Evolutionary conservation across 768 basidiomycete genomes (phyloP).

Genomic region (Rubroboletus satanas): DNA sequence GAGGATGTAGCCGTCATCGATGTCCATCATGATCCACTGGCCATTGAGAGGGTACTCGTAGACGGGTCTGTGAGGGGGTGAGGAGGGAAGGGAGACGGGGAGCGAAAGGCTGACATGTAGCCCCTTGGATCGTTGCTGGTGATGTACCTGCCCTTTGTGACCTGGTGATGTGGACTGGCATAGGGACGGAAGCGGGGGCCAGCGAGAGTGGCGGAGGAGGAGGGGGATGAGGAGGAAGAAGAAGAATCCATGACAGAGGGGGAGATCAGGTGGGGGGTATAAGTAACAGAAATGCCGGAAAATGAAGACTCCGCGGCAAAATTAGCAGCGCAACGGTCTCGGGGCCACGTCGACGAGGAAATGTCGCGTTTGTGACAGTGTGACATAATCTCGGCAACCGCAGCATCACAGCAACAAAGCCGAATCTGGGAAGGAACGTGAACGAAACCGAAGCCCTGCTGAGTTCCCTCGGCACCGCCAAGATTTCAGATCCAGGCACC

Average conservation of each 20-base stretch:
- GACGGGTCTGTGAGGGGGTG: slow-evolving; percentile 53
- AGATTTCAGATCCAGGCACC: slow-evolving; percentile 39
- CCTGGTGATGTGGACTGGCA: slow-evolving; percentile 72
- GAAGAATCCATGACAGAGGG: slow-evolving; percentile 35
- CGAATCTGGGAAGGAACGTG: slow-evolving; percentile 35
- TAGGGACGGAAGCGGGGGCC: slow-evolving; percentile 58
- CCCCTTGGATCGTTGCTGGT: slow-evolving; percentile 86
- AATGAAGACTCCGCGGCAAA: slow-evolving; percentile 31
- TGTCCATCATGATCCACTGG: slow-evolving; percentile 96
- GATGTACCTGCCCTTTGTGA: slow-evolving; percentile 83
- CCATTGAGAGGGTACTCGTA: slow-evolving; percentile 88
- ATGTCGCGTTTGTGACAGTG: slow-evolving; percentile 30
- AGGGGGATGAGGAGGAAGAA: slow-evolving; percentile 35
- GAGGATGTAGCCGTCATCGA: slow-evolving; percentile 86
- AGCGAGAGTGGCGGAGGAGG: slow-evolving; percentile 25
- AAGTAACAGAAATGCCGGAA: slow-evolving; percentile 18
- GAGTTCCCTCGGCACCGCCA: slow-evolving; percentile 42
- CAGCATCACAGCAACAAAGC: slow-evolving; percentile 30
- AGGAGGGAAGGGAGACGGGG: background rate
- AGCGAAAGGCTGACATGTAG: slow-evolving; percentile 62
- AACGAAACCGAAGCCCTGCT: slow-evolving; percentile 29
- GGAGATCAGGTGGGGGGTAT: slow-evolving; percentile 19
- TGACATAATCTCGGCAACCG: slow-evolving; percentile 33
- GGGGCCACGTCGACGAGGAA: slow-evolving; percentile 37
- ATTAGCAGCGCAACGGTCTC: slow-evolving; percentile 29